These are phyloP conservation scores for Plasmodium yoelii DNA, from an alignment of 169 alveolate genomes.

Conservation along the genomic window DNA sequence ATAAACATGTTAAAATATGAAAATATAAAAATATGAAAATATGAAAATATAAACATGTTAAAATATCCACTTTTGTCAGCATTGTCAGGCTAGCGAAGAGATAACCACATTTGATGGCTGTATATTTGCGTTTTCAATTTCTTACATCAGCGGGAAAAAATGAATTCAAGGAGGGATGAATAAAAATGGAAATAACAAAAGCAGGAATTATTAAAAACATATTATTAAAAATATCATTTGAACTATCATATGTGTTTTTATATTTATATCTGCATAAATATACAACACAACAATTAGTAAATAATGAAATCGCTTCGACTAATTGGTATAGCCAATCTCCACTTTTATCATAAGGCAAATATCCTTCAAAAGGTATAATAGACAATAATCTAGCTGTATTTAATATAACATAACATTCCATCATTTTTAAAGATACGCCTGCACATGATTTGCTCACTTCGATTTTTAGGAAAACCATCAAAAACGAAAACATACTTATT, in stretches of 20 bases:
- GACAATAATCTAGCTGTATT: constrained; percentile 90
- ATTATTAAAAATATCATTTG: constrained; percentile 87
- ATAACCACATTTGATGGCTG: neutral
- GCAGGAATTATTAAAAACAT: constrained; percentile 87
- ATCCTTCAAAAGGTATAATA: constrained; percentile 94
- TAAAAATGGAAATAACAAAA: constrained; percentile 88
- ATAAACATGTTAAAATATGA: neutral
- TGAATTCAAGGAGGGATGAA: constrained; percentile 94
- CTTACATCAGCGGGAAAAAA: constrained; percentile 90
- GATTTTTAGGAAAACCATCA: constrained; percentile 89
- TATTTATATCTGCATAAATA: constrained; percentile 88
- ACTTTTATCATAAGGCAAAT: constrained; percentile 93
- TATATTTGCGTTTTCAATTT: neutral
- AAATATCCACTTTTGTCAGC: no score
- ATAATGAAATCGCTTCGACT: constrained; percentile 89
- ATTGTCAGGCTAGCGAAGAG: no score
- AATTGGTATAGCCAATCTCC: constrained; percentile 96
- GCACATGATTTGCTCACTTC: constrained; percentile 88
- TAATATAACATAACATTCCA: constrained; percentile 89
- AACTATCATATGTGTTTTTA: constrained; percentile 88
- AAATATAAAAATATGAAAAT: neutral
- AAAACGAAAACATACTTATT: constrained; percentile 90
- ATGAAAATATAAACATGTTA: neutral
- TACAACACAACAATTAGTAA: constrained; percentile 88
- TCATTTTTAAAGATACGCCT: constrained; percentile 93